Conservation (phyloP, 2,329 filamentous ascomycete species). For the Aspergillus fumigatus region DNA sequence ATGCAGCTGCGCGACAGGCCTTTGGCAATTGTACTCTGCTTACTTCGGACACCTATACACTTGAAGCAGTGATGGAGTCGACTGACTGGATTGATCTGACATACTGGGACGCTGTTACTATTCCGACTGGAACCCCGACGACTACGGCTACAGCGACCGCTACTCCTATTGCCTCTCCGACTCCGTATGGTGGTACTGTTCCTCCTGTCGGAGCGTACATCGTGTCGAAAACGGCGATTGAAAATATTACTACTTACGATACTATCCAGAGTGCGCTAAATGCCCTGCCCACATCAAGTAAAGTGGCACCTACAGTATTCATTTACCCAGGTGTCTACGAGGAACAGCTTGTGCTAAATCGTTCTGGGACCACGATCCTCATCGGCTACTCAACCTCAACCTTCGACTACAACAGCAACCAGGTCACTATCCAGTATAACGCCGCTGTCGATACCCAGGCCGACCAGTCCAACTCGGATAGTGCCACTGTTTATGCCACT, state of each 20-base stretch:
- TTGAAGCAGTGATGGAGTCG: constrained; percentile 32
- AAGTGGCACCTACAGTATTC: constrained; percentile 32
- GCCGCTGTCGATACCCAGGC: constrained; percentile 37
- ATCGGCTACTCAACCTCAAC: constrained; percentile 35
- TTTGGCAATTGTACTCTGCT: constrained; percentile 35
- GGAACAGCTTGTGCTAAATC: constrained; percentile 37
- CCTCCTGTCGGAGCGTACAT: constrained; percentile 35
- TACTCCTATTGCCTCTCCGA: constrained; percentile 16
- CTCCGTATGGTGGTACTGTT: constrained; percentile 11
- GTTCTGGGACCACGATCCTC: constrained; percentile 38
- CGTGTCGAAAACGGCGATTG: constrained; percentile 35
- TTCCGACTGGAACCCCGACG: constrained; percentile 21
- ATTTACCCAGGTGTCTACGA: constrained; percentile 40
- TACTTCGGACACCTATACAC: constrained; percentile 30
- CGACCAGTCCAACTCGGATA: constrained; percentile 33
- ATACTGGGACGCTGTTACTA: constrained; percentile 35
- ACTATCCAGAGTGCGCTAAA: constrained; percentile 36
- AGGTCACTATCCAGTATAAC: constrained; percentile 33
- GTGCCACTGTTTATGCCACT: constrained; percentile 38
- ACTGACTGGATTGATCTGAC: constrained; percentile 39
- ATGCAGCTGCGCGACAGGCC: constrained; percentile 26
- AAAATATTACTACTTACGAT: constrained; percentile 30
- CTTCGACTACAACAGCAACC: constrained; percentile 35
- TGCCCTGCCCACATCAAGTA: constrained; percentile 32
- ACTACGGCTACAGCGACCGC: constrained; percentile 24